These are phyloP conservation scores for Cocos nucifera DNA, from an alignment of 176 grass and related monocot species.

Conservation along the genomic window DNA sequence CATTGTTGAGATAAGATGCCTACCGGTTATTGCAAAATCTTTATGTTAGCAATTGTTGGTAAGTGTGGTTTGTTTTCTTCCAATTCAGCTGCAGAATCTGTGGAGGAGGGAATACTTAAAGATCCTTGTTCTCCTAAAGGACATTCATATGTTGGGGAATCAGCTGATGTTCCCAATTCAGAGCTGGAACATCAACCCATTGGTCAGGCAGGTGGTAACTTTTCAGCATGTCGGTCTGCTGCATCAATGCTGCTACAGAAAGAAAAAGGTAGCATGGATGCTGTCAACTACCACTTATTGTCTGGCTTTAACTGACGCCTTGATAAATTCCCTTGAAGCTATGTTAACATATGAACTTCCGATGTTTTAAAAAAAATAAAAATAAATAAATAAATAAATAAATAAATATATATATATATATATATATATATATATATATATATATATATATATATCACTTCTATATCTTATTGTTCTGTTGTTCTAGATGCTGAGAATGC, in stretches of 20 bases:
- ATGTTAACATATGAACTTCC: too few species aligned
- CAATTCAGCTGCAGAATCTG: slow-evolving; percentile 19
- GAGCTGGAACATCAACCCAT: too few species aligned
- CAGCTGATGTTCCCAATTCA: slow-evolving; percentile 17
- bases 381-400: too few species aligned
- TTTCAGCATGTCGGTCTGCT: slow-evolving; percentile 68
- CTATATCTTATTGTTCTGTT: too few species aligned
- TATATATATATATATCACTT: too few species aligned
- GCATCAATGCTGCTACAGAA: slow-evolving; percentile 50
- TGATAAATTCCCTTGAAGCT: too few species aligned
- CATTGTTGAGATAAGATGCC: background rate
- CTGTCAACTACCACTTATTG: background rate
- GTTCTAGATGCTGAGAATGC: too few species aligned
- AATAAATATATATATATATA: too few species aligned
- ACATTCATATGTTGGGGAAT: slow-evolving; percentile 36
- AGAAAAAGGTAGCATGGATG: slow-evolving; percentile 48
- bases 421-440: too few species aligned
- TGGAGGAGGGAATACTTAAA: background rate
- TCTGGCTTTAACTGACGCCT: too few species aligned
- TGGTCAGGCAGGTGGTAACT: slow-evolving; percentile 61
- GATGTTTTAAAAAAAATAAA: too few species aligned
- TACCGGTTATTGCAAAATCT: slow-evolving; percentile 15
- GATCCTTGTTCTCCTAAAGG: slow-evolving; percentile 82
- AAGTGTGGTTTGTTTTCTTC: background rate
- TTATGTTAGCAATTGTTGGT: slow-evolving; percentile 19